Evolutionary conservation across 345 rosid genomes (phyloP).

Genomic region (Crucihimalaya himalaica): DNA sequence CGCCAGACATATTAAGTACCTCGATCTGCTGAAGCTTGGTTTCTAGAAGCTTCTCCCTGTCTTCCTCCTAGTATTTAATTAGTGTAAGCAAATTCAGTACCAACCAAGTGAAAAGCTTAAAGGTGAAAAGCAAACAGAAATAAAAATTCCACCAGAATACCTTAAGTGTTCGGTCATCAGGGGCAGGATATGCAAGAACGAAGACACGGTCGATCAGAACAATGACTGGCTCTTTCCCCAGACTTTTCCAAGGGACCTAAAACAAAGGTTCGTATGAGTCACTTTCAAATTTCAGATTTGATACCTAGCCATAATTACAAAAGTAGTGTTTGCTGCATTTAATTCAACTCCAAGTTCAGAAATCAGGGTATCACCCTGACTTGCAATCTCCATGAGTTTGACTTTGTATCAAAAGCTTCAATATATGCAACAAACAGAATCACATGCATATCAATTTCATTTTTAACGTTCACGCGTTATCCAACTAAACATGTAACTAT

Average conservation of each 20-base stretch:
- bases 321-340: constrained; percentile 11
- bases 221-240: constrained; percentile 96
- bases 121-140: constrained; percentile 17
- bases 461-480: background rate
- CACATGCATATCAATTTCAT: background rate
- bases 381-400: constrained; percentile 25
- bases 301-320: constrained; percentile 18
- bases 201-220: constrained; percentile 93
- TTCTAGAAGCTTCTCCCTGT: constrained; percentile 77
- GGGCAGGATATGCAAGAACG: constrained; percentile 80
- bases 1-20: constrained; percentile 45
- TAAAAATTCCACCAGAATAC: constrained; percentile 39
- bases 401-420: constrained; percentile 21
- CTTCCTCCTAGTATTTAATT: constrained; percentile 67
- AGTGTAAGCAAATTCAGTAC: constrained; percentile 20
- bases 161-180: constrained; percentile 62
- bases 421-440: constrained; percentile 16
- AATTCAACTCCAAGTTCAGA: background rate
- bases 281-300: background rate
- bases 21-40: constrained; percentile 94
- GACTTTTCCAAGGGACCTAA: constrained; percentile 98
- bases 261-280: constrained; percentile 23
- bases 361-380: constrained; percentile 13
- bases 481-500: background rate
- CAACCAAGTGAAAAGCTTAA: constrained; percentile 11